Conservation (phyloP, 108 stramenopile species). For the Heterococcus sp. region DNA sequence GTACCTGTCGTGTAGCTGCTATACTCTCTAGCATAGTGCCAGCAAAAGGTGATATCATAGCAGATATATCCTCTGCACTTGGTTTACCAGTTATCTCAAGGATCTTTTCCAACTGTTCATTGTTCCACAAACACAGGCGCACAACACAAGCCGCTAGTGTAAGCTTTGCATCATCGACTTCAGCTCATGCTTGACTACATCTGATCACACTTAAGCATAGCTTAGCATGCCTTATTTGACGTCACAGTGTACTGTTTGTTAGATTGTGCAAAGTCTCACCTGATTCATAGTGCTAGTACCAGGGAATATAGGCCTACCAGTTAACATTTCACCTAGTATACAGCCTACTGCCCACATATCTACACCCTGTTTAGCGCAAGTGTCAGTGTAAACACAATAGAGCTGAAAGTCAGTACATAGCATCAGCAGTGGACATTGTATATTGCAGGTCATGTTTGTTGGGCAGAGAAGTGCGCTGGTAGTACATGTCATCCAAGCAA, state of each 20-base stretch:
- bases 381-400: no score
- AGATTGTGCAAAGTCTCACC: slow-evolving; percentile 35
- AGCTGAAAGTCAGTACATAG: no score
- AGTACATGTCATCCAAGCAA: no score
- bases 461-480: no score
- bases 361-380: slow-evolving; percentile 62
- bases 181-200: no score
- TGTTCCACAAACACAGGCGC: no score
- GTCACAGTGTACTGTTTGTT: no score
- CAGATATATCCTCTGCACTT: slow-evolving; percentile 54
- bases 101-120: slow-evolving; percentile 45
- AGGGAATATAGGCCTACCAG: slow-evolving; percentile 84
- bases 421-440: no score
- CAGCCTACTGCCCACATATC: slow-evolving; percentile 97
- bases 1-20: slow-evolving; percentile 48
- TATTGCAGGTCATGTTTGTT: no score
- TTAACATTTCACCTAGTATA: slow-evolving; percentile 84
- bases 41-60: slow-evolving; percentile 66
- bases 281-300: slow-evolving; percentile 89
- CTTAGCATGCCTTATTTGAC: neutral
- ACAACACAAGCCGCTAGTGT: no score
- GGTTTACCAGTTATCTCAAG: slow-evolving; percentile 48
- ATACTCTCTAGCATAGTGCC: slow-evolving; percentile 63
- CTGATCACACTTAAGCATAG: neutral
- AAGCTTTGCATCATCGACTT: no score